Evolutionary conservation across 306 rosid genomes (phyloP), one percentile per base, ranked within the genome.

Genomic region (Gillenia trifoliata): DNA sequence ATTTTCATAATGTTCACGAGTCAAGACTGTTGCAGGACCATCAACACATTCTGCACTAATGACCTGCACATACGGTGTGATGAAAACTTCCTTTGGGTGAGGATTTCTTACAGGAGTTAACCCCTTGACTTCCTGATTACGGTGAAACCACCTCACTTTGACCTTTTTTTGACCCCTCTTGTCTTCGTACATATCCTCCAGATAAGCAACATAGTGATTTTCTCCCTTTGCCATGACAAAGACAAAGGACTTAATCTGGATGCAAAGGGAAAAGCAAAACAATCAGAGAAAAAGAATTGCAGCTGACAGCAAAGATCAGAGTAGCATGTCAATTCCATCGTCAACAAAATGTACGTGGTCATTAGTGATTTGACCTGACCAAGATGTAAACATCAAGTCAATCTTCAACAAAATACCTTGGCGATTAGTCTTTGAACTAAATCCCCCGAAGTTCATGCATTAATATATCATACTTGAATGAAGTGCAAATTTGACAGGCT

Each of bases 121-220:
- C 66, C 96, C 97, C 78, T 89, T 92, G 81, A 94, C 97, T 87
- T 94, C 99, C 85, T 92, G 91, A 76, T 79, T 92, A 72, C 85
- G 95, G 82, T 94, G 99, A 90, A 94, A 94, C 99, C 99, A 94
- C 82, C 97, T 85, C 73, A 92, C 99, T 81, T 90, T 94, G 31
- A 94, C 96, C 88, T 92, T 94, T 80, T 90, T 94, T 71, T 85
- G 97, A 60, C 96, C 92, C 85, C 92, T 90, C 81, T 84, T 92
- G 84, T 94, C 99, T 87, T 94, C 99, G 33, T 92, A 94, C 99
- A 94, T 92, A 79, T 94, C 99, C 78, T 94, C 99, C 72, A 92
- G 63, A 85, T 92, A 94, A 78, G 97, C 97, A 86, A 94, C 72
- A 68, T 92, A 92, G 72, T 86, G 97, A 75, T 87, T 80, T 75